Evolutionary conservation across 306 rosid genomes (phyloP).

Genomic region (Quercus variabilis): DNA sequence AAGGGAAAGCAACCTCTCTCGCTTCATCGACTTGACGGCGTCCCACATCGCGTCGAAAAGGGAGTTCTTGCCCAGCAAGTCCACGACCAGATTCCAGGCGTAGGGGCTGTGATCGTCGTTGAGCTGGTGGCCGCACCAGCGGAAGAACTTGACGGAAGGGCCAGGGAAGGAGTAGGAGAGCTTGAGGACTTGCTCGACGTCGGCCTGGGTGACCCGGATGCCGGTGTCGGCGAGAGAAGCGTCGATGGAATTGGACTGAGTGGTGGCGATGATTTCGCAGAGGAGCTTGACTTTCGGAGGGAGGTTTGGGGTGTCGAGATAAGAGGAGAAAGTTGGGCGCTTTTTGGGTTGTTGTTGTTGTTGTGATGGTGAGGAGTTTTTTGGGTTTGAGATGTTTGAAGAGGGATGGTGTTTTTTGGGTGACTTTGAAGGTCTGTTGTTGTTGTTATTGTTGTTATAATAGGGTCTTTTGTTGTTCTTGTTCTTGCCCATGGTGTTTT

Average conservation of each 20-base stretch:
- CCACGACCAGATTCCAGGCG: slow-evolving; percentile 65
- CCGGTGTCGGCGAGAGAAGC: slow-evolving; percentile 28
- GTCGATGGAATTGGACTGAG: slow-evolving; percentile 37
- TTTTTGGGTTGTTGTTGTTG: background rate
- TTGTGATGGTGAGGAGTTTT: background rate
- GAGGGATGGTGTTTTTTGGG: background rate
- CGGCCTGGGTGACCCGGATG: slow-evolving; percentile 30
- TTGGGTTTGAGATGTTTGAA: background rate
- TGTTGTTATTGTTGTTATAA: background rate
- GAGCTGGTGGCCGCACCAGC: slow-evolving; percentile 62
- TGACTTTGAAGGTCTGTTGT: background rate
- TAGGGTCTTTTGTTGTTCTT: background rate
- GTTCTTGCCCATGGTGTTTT: background rate
- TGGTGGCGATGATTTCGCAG: slow-evolving; percentile 47
- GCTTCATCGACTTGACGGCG: slow-evolving; percentile 54
- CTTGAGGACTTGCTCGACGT: slow-evolving; percentile 58
- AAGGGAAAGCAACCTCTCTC: slow-evolving; percentile 34
- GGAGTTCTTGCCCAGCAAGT: slow-evolving; percentile 51
- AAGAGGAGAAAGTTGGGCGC: slow-evolving; percentile 30
- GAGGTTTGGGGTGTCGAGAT: slow-evolving; percentile 35
- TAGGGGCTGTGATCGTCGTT: slow-evolving; percentile 55
- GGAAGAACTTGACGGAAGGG: slow-evolving; percentile 59
- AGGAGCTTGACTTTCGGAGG: slow-evolving; percentile 33
- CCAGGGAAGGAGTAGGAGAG: slow-evolving; percentile 61
- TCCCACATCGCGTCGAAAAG: slow-evolving; percentile 70